A percentile compares a stretch with the other conserved stretches of the same genome.
Conservation (phyloP, 768 basidiomycete species). For the Suillus decipiens region DNA sequence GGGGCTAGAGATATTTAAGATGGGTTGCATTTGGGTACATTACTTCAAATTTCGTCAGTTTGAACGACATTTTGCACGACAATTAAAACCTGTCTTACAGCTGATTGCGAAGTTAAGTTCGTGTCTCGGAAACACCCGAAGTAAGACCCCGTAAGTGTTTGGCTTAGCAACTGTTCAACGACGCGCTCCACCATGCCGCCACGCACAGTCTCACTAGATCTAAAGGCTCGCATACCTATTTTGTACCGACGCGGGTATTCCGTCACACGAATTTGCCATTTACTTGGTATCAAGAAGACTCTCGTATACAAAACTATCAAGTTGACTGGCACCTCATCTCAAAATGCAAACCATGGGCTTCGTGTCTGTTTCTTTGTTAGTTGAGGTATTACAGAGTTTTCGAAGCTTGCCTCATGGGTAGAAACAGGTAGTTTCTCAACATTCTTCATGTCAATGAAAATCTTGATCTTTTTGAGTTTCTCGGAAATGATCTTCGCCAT, state of each 20-base stretch:
- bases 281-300: constrained; percentile 23
- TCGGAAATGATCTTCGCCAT: background rate
- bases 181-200: background rate
- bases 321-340: background rate
- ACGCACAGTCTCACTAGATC: constrained; percentile 11
- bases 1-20: no score
- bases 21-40: no score
- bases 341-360: no score
- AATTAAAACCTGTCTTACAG: no score
- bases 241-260: constrained; percentile 16
- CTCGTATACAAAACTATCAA: constrained; percentile 11
- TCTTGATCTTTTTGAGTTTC: background rate
- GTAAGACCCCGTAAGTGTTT: background rate
- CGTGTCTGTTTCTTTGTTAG: no score
- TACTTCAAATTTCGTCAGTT: no score
- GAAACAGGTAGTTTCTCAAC: constrained; percentile 6
- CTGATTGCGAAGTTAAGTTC: background rate
- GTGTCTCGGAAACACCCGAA: background rate
- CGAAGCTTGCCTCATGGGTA: background rate
- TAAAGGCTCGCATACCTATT: constrained; percentile 23
- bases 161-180: background rate
- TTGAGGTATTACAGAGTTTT: no score
- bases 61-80: no score
- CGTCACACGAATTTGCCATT: constrained; percentile 20
- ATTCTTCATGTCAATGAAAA: no score